Conservation (phyloP, 345 rosid genomes). For the Aquilaria malaccensis region DNA sequence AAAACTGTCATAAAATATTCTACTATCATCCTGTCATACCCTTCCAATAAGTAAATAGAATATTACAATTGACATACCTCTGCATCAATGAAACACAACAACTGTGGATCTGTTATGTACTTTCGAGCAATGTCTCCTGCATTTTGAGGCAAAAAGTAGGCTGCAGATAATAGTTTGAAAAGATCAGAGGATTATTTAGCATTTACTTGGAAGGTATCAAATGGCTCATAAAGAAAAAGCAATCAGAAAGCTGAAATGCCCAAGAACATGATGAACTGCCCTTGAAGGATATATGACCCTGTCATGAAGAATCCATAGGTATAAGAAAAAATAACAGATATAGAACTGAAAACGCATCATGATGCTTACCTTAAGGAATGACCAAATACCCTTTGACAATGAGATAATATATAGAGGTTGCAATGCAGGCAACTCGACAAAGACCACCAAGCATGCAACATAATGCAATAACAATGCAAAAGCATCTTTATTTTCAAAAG, state of each 20-base stretch:
- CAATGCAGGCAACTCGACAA: too few species aligned
- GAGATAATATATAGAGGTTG: too few species aligned
- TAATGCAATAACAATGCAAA: too few species aligned
- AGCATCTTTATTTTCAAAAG: too few species aligned
- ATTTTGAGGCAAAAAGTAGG: conserved; percentile 86
- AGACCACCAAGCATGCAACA: too few species aligned
- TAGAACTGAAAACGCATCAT: too few species aligned
- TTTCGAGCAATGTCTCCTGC: conserved; percentile 89
- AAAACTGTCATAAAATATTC: background rate
- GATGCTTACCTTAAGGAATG: too few species aligned
- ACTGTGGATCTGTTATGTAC: conserved; percentile 75
- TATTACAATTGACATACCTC: conserved; percentile 45
- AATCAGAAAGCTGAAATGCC: background rate
- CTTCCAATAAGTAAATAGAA: background rate
- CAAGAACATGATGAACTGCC: background rate
- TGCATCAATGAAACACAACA: conserved; percentile 89
- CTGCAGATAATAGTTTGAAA: conserved; percentile 27
- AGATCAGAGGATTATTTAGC: background rate
- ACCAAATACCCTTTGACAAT: too few species aligned
- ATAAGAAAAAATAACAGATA: background rate
- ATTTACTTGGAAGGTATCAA: background rate
- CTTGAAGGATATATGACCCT: background rate
- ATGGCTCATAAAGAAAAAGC: conserved; percentile 5
- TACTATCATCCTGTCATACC: background rate
- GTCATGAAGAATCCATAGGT: background rate